Base-by-base conservation (phyloP, 768 basidiomycete genomes). In the Pleurotus eryngii region DNA sequence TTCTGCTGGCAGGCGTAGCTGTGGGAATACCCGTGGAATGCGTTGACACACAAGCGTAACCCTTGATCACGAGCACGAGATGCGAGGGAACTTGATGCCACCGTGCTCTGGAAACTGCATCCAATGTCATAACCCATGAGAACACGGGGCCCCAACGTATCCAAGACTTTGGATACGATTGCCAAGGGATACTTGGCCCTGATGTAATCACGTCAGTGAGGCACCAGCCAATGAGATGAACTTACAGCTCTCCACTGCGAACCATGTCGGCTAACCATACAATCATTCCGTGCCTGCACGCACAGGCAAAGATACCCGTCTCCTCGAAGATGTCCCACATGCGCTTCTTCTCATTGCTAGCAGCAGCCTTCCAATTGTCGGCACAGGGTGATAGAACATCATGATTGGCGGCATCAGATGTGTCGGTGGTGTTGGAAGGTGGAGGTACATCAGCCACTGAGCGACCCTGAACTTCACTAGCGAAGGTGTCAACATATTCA, bases 321-420 rank as follows among this genome's bases (percentile, higher is more conserved):
- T 72, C 70, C 14, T 70, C 66, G 59, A 70, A 73, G 0, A 72
- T 60, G 0, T 63, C 67, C 71, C 68, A 71, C 62, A 65, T 66
- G 3, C 59, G 38, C 38, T 50, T 50, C 22, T 51, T 24, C 47
- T 49, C 27, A 12, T 8, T 43, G 3, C 4, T 12, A 1, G 42
- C 15, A 3, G 51, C 56, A 5, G 56, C 56, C 30, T 49, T 57
- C 56, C 56, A 57, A 37, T 57, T 17, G 17, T 49, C 47, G 18
- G 56, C 26, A 39, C 55, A 56, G 27, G 55, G 56, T 0, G 64
- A 15, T 7, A 30, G 61, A 55, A 42, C 4, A 2, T 18, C 40
- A 42, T 57, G 12, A 65, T 45, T 6, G 65, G 45, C 0, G 54
- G 37, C 47, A 65, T 63, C 3, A 67, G 55, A 17, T 4, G 40